Conservation (phyloP, 2,329 filamentous ascomycete species). For the Cryphonectria carpinicola region DNA sequence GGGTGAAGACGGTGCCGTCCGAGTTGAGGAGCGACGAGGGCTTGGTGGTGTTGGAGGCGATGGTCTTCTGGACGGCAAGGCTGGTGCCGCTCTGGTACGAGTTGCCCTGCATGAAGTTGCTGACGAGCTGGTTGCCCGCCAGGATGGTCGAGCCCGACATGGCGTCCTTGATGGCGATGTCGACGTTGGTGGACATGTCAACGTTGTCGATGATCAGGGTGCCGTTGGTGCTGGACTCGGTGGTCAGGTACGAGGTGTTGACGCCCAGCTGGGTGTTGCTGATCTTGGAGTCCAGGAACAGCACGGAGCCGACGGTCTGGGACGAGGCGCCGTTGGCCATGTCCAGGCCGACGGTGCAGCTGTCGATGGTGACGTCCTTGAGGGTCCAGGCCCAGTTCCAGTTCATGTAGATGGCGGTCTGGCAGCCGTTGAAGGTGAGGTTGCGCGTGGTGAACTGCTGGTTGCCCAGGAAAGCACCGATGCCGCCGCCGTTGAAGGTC, state of each 20-base stretch:
- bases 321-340: conserved; percentile 67
- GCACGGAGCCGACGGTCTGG: conserved; percentile 83
- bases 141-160: conserved; percentile 65
- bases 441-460: conserved; percentile 90
- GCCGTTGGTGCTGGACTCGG: conserved; percentile 71
- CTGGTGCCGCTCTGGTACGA: conserved; percentile 59
- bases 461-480: conserved; percentile 79
- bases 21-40: conserved; percentile 67
- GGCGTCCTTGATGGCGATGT: conserved; percentile 65
- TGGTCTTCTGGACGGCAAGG: conserved; percentile 62
- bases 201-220: conserved; percentile 88
- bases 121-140: conserved; percentile 68
- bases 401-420: conserved; percentile 85
- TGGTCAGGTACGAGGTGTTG: conserved; percentile 70
- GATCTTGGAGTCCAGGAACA: conserved; percentile 81
- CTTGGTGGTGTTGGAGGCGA: conserved; percentile 61
- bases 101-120: conserved; percentile 79
- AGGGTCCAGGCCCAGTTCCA: conserved; percentile 91
- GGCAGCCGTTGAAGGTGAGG: conserved; percentile 78
- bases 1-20: conserved; percentile 74
- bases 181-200: conserved; percentile 72
- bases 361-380: conserved; percentile 75
- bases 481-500: conserved; percentile 79
- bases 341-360: conserved; percentile 76
- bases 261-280: conserved; percentile 77